Evolutionary conservation across 495 filamentous ascomycete genomes (phyloP), one percentile per base, ranked within the genome.

Genomic region (Aspergillus coremiiformis): DNA sequence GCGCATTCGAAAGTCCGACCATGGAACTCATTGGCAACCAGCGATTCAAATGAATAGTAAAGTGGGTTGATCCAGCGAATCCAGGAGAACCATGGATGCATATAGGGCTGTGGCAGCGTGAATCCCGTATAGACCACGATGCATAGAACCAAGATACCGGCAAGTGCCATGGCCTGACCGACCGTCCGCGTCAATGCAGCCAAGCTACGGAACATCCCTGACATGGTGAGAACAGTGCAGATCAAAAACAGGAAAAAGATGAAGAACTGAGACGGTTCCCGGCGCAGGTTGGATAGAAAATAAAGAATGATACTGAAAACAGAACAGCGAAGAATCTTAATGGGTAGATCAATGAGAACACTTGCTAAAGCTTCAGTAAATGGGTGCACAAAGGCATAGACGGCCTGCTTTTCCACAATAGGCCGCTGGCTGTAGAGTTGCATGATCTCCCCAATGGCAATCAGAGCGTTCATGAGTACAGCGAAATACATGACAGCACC

Each of bases 401-500:
- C 71, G 4, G 67, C 66, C 27, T 85, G 83, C 55, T 85, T 85
- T 46, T 80, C 77, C 5, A 85, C 76, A 39, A 85, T 78, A 1
- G 80, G 76, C 3, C 80, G 72, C 57, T 83, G 77, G 1, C 60
- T 66, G 52, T 81, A 83, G 4, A 80, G 66, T 21, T 51, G 70
- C 33, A 78, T 75, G 61, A 85, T 82, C 58, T 87, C 82, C 1
- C 73, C 64, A 5, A 78, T 59, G 0, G 63, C 66, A 26, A 64
- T 71, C 11, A 80, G 61, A 4, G 74, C 70, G 47, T 78, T 79
- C 51, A 78, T 62, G 1, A 96, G 76, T 54, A 92, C 82, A 32
- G 88, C 85, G 61, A 95, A 95, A 78, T 94, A 96, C 22, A 95
- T 70, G 1, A 93, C 74, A 48, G 85, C 86, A 21, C 86, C 89